These are phyloP conservation scores for Psilocybe mexicana DNA, from an alignment of 1,284 basidiomycete genomes.

Conservation along the genomic window DNA sequence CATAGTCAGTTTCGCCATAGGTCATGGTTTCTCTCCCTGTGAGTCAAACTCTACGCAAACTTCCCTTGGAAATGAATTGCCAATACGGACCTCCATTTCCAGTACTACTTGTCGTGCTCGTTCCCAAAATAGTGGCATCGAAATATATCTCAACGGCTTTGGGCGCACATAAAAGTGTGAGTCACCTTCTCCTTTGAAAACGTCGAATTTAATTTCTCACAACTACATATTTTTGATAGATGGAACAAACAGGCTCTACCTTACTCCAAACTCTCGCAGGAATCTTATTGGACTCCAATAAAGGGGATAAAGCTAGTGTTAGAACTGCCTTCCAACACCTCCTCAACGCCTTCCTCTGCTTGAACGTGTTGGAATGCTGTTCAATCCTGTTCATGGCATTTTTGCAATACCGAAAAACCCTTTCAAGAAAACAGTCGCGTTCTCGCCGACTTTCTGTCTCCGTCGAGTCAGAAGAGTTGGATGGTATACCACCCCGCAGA, in stretches of 20 bases:
- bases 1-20: slow-evolving; percentile 63
- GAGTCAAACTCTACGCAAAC: slow-evolving; percentile 26
- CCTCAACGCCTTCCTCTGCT: slow-evolving; percentile 55
- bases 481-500: neutral
- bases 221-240: slow-evolving; percentile 34
- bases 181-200: slow-evolving; percentile 25
- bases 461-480: neutral
- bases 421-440: neutral
- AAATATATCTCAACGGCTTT: slow-evolving; percentile 79
- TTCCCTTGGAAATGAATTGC: too few species aligned
- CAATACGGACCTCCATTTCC: slow-evolving; percentile 12
- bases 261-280: slow-evolving; percentile 73
- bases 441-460: slow-evolving; percentile 8
- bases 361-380: slow-evolving; percentile 64
- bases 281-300: slow-evolving; percentile 53
- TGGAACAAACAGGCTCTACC: slow-evolving; percentile 73
- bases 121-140: slow-evolving; percentile 68
- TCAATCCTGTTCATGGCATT: slow-evolving; percentile 48
- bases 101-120: slow-evolving; percentile 76
- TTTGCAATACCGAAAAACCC: slow-evolving; percentile 32
- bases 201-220: neutral
- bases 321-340: slow-evolving; percentile 48
- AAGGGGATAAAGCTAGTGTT: slow-evolving; percentile 26
- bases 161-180: slow-evolving; percentile 76
- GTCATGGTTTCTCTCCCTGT: slow-evolving; percentile 75